A percentile compares a stretch with the other conserved stretches of the same genome.
Evolutionary conservation across 257 asterid species (phyloP).

Genomic region (Solanum chilense): DNA sequence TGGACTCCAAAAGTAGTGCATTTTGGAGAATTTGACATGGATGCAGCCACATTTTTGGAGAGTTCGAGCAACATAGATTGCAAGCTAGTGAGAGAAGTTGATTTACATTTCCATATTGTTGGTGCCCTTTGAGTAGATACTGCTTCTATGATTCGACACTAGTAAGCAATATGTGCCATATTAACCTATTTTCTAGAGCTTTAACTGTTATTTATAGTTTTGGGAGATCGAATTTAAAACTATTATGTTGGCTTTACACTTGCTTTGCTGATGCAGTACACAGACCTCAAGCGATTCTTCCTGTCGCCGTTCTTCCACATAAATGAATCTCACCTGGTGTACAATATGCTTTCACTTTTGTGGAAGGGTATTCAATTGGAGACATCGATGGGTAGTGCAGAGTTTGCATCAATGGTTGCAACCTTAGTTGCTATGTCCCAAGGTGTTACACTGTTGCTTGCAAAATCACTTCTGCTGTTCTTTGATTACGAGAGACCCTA

Average conservation of each 20-base stretch:
- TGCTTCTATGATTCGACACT: neutral
- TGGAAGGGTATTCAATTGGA: constrained; percentile 94
- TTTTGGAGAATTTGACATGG: neutral
- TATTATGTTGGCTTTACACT: neutral
- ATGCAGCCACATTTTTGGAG: neutral
- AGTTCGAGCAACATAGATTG: neutral
- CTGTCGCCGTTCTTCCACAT: constrained; percentile 78
- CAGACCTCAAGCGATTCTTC: constrained; percentile 66
- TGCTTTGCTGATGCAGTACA: constrained; percentile 45
- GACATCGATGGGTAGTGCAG: constrained; percentile 64
- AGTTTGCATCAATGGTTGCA: constrained; percentile 69
- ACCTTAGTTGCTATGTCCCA: constrained; percentile 71
- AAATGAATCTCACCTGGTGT: constrained; percentile 71
- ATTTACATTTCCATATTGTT: neutral
- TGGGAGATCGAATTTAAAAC: neutral
- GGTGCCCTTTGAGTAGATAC: neutral
- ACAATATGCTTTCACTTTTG: constrained; percentile 82
- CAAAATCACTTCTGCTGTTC: constrained; percentile 51
- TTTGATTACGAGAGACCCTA: constrained; percentile 49
- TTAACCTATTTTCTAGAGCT: neutral
- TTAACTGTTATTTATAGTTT: neutral
- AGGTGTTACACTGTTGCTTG: constrained; percentile 58
- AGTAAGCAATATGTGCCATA: neutral
- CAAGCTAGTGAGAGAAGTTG: neutral
- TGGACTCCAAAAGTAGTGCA: neutral